Evolutionary conservation across 768 basidiomycete genomes (phyloP), one percentile per base, ranked within the genome.

Genomic region (Suillus discolor): DNA sequence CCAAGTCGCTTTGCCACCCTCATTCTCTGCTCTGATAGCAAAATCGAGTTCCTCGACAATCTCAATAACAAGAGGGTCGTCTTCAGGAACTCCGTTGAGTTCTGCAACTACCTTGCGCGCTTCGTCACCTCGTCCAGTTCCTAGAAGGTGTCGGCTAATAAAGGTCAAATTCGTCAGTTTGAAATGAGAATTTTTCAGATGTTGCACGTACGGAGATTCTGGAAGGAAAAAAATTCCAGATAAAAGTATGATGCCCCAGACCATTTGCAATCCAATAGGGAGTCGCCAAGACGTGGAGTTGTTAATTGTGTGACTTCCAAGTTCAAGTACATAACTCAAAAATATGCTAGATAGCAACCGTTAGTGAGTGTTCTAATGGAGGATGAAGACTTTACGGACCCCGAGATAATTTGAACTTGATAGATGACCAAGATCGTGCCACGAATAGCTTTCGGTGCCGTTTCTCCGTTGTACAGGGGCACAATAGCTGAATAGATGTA

Each of bases 1-100:
- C 91, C 91, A 93, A 0, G 87, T 89, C 2, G 90, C 89, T 71
- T 91, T 89, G 8, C 92, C 92, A 25, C 90, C 91, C 62, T 90
- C 88, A 71, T 93, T 94, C 76, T 94, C 92, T 5, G 84, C 86
- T 18, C 79, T 79, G 71, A 94, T 88, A 45, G 83, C 89, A 64
- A 80, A 85, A 65, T 87, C 81, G 34, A 93, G 83, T 68, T 93
- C 91, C 34, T 84, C 85, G 20, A 92, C 77, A 6, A 79, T 77
- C 63, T 89, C 90, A 9, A 81, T 72, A 1, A 92, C 89, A 13
- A 91, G 67, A 0, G 80, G 75, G 66, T 91, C 85, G 63, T 89
- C 83, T 61, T 81, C 73, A 4, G 84, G 79, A n/a, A 90, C 85
- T 34, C 84, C 79, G 71, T 93, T 93, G 44, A 94, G 73, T 62